Base-by-base conservation (phyloP, 257 asterid species). In the Ligustrum vulgare region DNA sequence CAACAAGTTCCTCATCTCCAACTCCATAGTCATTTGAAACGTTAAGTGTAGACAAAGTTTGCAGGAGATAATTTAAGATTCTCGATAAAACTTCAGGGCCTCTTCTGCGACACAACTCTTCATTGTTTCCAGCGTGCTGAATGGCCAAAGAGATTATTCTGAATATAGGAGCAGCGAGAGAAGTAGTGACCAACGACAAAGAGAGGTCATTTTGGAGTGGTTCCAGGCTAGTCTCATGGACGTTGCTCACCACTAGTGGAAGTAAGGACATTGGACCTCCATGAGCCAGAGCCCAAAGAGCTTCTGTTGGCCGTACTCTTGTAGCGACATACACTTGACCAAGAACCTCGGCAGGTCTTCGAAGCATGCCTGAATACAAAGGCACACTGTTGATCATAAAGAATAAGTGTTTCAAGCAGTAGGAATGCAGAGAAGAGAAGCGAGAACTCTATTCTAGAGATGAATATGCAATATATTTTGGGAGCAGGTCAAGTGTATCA, bases 301-400 rank as follows among this genome's bases (percentile, higher is more conserved):
- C 93, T 85, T 94, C 98, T 18, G 90, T 75, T 22, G 98, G 97
- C 34, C 98, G 89, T 90, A 89, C 89, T 87, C 98, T 92, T 78
- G 86, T 85, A 73, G 98, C 97, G 80, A 94, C 97, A 67, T 94
- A 97, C 74, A 94, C 99, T 87, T 94, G 99, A 81, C 99, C 99
- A 75, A 94, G 98, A 83, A 94, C 97, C 87, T 94, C 99, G 47
- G 99, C 99, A 35, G 97, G 99, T 76, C 98, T 87, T 77, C 99
- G 90, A 54, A 83, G 89, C 89, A 88, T 81, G 72, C 99, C 99
- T 94, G 85, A 82, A 78, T 72, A 70, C 78, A 80, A 32, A 80
- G 73, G 58, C 72, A 67, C 49, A 69, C 31, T 76, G 81, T 45
- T 58, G 72, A 76, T 41, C 32, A 37, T 36, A 62, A 74, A 82